Evolutionary conservation across 2,329 filamentous ascomycete species (phyloP).

Genomic region (Botryotinia globosa): DNA sequence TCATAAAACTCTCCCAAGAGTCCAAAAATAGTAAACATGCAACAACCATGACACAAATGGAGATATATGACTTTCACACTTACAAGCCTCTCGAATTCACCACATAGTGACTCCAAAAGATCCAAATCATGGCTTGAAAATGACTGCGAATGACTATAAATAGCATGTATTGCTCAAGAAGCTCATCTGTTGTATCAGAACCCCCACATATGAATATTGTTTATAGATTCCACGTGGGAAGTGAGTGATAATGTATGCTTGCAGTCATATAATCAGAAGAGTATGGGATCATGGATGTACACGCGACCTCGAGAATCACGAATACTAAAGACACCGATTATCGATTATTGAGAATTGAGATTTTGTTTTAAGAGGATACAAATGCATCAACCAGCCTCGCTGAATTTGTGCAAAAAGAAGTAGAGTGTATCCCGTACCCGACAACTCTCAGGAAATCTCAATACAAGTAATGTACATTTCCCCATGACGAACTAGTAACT

Average conservation of each 20-base stretch:
- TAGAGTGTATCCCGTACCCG: background rate
- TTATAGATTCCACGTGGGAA: background rate
- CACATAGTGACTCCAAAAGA: background rate
- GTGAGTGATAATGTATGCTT: background rate
- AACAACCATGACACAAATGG: background rate
- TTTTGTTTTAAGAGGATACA: background rate
- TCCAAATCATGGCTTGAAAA: background rate
- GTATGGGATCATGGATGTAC: background rate
- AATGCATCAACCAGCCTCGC: background rate
- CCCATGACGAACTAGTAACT: background rate
- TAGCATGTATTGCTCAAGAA: background rate
- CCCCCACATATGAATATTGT: background rate
- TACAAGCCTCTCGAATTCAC: background rate
- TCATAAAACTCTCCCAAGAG: background rate
- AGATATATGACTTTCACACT: background rate
- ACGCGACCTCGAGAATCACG: background rate
- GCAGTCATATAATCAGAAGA: background rate
- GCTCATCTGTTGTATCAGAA: background rate
- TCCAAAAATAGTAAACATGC: accelerated
- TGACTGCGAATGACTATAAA: background rate
- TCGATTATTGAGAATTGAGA: background rate
- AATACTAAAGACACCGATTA: background rate
- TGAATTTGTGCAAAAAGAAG: background rate
- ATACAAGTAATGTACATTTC: background rate
- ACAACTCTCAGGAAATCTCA: background rate